Base-by-base conservation (phyloP, 2,329 filamentous ascomycete species). In the Arthrinium phaeospermum region DNA sequence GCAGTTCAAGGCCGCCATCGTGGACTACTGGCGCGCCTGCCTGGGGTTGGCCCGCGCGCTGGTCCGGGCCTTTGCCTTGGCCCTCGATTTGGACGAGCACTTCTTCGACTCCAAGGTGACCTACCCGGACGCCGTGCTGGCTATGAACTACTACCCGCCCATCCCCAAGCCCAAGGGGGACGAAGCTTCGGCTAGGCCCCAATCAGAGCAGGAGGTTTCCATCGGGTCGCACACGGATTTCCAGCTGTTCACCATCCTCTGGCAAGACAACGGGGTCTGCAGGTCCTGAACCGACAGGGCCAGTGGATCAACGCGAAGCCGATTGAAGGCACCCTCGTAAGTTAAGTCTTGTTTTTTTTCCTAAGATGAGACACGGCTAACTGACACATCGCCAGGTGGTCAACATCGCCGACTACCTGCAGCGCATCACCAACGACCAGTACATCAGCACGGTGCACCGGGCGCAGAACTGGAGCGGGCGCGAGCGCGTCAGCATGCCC, bases 161-260 rank as follows among this genome's bases (percentile, higher is more conserved):
- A 74, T 80, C 8, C 61, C 75, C 8, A 53, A 72, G 14, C 71
- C 68, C 10, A 37, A 45, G n/a, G 74, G 64, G 6, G 70, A 73
- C 27, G 67, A 16, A 1, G 41, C 41, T 6, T 3, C n/a, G 34
- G 57, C 19, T 1, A 34, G 57, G 30, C 7, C 57, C 19, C 57
- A 64, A 34, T 64, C 57, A 10, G 41, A 47, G 41, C 19, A 51
- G 16, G 70, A 74, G 45, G 76, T 81, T 16, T 80, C 80, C 2
- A 85, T 84, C 44, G 82, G 82, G 24, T 81, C 86, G 0, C 86
- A 88, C 72, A 87, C 86, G 10, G 86, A 87, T 73, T 84, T 85
- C 44, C 82, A 85, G 67, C 85, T 85, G 71, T 84, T 87, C 72
- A 87, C 85, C 0, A 85, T 86, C 71, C 79, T 87, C 1, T 81